These are phyloP conservation scores for Laguncularia racemosa DNA, from an alignment of 345 rosid genomes.

Conservation along the genomic window DNA sequence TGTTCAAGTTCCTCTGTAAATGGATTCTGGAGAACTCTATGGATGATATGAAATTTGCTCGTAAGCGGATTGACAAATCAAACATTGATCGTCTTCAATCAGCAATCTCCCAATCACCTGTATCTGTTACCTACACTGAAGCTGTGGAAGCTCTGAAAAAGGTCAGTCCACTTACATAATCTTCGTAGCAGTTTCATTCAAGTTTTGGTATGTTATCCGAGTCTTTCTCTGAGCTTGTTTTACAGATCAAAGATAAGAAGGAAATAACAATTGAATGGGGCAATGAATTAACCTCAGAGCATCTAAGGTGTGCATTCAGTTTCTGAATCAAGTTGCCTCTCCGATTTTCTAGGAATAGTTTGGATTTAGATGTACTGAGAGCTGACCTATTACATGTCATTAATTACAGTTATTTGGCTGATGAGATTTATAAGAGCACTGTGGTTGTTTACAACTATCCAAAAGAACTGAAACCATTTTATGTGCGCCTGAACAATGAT, in stretches of 20 bases:
- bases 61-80: slow-evolving; percentile 50
- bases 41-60: slow-evolving; percentile 55
- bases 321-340: background rate
- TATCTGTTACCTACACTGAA: slow-evolving; percentile 54
- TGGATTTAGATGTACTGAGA: no score
- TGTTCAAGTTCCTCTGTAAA: slow-evolving; percentile 62
- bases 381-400: slow-evolving; percentile 9
- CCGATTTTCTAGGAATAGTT: no score
- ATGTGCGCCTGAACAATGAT: slow-evolving; percentile 60
- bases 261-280: slow-evolving; percentile 62
- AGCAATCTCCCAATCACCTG: slow-evolving; percentile 28
- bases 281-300: slow-evolving; percentile 51
- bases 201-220: background rate
- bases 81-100: slow-evolving; percentile 45
- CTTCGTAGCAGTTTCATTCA: background rate
- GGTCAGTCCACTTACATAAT: slow-evolving; percentile 20
- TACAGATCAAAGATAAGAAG: slow-evolving; percentile 37
- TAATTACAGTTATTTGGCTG: slow-evolving; percentile 56
- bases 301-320: slow-evolving; percentile 47
- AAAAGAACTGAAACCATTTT: slow-evolving; percentile 56
- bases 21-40: slow-evolving; percentile 58
- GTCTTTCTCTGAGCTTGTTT: background rate
- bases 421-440: slow-evolving; percentile 52
- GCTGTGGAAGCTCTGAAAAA: slow-evolving; percentile 47
- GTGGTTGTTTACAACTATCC: slow-evolving; percentile 60